phyloP scores from a whole-genome alignment of 805 yeast genomes.

The Lachancea nothofagi region DNA sequence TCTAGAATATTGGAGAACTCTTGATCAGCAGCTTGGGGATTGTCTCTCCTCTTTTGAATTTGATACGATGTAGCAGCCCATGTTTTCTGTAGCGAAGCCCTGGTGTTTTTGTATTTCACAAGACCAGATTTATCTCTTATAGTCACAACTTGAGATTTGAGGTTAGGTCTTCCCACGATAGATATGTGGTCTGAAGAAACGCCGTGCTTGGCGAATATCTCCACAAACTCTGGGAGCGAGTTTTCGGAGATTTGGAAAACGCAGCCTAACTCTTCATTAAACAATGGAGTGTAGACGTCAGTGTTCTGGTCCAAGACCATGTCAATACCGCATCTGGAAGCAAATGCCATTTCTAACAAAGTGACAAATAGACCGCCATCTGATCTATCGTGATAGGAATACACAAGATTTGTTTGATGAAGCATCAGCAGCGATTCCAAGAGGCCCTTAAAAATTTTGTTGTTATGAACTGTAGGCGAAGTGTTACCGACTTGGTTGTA shows the following conservation, averaged over 20 bases:
- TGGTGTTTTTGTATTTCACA: conserved; percentile 45
- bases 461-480: conserved; percentile 77
- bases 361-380: conserved; percentile 94
- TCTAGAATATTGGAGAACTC: conserved; percentile 73
- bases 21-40: conserved; percentile 84
- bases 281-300: conserved; percentile 49
- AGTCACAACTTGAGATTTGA: conserved; percentile 43
- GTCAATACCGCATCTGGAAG: conserved; percentile 81
- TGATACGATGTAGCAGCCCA: conserved; percentile 90
- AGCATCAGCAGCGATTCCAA: conserved; percentile 63
- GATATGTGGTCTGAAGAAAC: conserved; percentile 50
- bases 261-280: conserved; percentile 93
- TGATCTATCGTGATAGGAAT: conserved; percentile 91
- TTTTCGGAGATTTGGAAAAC: conserved; percentile 75
- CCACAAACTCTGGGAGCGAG: conserved; percentile 50
- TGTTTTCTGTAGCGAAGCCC: conserved; percentile 68
- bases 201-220: conserved; percentile 53
- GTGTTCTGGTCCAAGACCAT: conserved; percentile 39
- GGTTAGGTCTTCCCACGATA: conserved; percentile 65
- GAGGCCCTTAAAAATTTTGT: conserved; percentile 58
- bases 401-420: conserved; percentile 62
- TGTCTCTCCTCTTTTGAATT: conserved; percentile 88
- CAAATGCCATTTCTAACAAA: conserved; percentile 92
- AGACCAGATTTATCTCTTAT: conserved; percentile 39
- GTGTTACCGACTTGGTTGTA: conserved; percentile 79